These are phyloP conservation scores for Paragyromitra xinjiangensis DNA, from an alignment of 495 filamentous ascomycete species.

Conservation along the genomic window DNA sequence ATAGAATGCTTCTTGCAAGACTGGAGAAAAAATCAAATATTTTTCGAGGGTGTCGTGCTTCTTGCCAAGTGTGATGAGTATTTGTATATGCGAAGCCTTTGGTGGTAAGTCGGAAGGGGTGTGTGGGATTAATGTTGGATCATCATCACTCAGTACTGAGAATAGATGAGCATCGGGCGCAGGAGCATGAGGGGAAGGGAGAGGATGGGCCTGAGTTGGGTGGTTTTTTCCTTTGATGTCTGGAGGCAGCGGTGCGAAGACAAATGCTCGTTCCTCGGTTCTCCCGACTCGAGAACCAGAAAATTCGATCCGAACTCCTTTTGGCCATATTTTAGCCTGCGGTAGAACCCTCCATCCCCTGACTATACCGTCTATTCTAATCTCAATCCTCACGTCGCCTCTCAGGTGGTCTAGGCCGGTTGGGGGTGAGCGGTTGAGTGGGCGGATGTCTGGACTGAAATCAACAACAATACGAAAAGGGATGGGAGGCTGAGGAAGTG, in stretches of 20 bases:
- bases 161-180: neutral
- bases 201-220: neutral
- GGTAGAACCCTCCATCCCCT: slow-evolving; percentile 46
- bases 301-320: slow-evolving; percentile 39
- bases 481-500: slow-evolving; percentile 14
- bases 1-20: slow-evolving; percentile 47
- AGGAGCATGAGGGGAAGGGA: slow-evolving; percentile 10
- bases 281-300: slow-evolving; percentile 46
- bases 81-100: slow-evolving; percentile 48
- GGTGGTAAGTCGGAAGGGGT: slow-evolving; percentile 23
- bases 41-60: slow-evolving; percentile 51
- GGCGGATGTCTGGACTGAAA: slow-evolving; percentile 38
- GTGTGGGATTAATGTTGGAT: slow-evolving; percentile 28
- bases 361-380: slow-evolving; percentile 43
- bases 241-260: slow-evolving; percentile 26
- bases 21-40: slow-evolving; percentile 46
- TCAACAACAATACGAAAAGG: slow-evolving; percentile 45
- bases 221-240: neutral
- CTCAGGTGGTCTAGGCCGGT: slow-evolving; percentile 16
- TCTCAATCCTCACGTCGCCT: slow-evolving; percentile 50
- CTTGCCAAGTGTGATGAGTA: slow-evolving; percentile 50
- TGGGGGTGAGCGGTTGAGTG: neutral
- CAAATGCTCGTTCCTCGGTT: slow-evolving; percentile 45
- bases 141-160: neutral
- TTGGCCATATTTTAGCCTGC: slow-evolving; percentile 47